These are phyloP conservation scores for Fusarium buharicum DNA, from an alignment of 2,329 filamentous ascomycete genomes.

Conservation along the genomic window DNA sequence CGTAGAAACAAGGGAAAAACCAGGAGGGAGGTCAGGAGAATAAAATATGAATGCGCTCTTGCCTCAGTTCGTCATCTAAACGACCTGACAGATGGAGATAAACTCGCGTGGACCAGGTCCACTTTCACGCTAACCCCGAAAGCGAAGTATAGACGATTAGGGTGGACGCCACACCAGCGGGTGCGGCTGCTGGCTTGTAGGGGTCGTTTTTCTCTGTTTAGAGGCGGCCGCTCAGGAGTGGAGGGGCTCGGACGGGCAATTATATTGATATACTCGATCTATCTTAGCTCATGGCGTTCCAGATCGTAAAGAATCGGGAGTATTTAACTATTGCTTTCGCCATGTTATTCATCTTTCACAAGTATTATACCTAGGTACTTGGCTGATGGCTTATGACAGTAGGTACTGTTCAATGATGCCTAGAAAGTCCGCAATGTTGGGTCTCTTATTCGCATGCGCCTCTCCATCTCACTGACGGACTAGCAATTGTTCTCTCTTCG, in stretches of 20 bases:
- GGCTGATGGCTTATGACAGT: background rate
- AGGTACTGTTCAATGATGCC: conserved; percentile 2
- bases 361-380: background rate
- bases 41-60: conserved; percentile 28
- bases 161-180: conserved; percentile 18
- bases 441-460: background rate
- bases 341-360: background rate
- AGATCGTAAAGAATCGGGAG: background rate
- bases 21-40: conserved; percentile 30
- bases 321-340: too few species aligned
- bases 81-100: conserved; percentile 34
- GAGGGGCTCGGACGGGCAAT: background rate
- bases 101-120: conserved; percentile 32
- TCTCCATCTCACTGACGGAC: conserved; percentile 1
- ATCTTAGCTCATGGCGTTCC: too few species aligned
- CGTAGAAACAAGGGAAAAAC: conserved; percentile 13
- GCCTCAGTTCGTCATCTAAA: conserved; percentile 24
- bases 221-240: conserved; percentile 30
- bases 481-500: conserved; percentile 18
- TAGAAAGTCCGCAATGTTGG: conserved; percentile 21
- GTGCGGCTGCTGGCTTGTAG: conserved; percentile 31
- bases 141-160: conserved; percentile 30
- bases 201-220: conserved; percentile 15
- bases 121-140: conserved; percentile 27
- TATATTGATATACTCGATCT: too few species aligned